Base-by-base conservation (phyloP, 139 green algal species). In the Trebouxia sp. region DNA sequence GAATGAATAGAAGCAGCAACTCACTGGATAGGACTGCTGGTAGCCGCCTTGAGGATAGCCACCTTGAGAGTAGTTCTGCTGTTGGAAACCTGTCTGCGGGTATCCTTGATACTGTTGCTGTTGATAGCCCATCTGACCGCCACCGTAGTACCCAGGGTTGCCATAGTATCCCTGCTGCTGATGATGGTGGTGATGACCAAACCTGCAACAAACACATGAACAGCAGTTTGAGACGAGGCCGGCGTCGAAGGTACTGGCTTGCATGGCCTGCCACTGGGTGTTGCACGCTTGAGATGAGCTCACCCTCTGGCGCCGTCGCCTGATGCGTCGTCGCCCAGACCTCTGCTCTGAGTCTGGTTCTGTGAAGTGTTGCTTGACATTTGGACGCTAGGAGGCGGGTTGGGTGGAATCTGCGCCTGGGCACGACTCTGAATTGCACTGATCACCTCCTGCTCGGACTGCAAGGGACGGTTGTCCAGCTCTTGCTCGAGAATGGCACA, bases 151-250 rank as follows among this genome's bases (percentile, higher is more conserved):
- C 47, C 47, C 47, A 26, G 15, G 47, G 20, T 53, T 53, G 47
- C 47, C 47, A 53, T 53, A 53, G 47, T 11, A 53, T 17, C 47
- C 47, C 20, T 53, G 35, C 32, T 72, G 62, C 5, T 72, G 15
- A 26, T 70, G 62, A 28, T 70, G 62, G 35, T 72, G 62, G 35
- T 72, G 62, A 72, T 65, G 55, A 35, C 62, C 62, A 72, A 72
- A 72, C 12, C 62, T 22, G 6, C 17, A 35, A 65, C 35, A 66
- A 6, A n/a, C n/a, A 38, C 24, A 35, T 37, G 47, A 26, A 17
- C 15, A 53, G 47, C 47, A 53, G 47, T 17, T 53, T 53, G 47
- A 53, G 47, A 53, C n/a, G n/a, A n/a, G n/a, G n/a, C n/a, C n/a
- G n/a, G n/a, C n/a, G n/a, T n/a, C n/a, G n/a, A n/a, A n/a, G n/a